Evolutionary conservation across 805 yeast species (phyloP).

Genomic region (Monosporozyma yasuniensis): DNA sequence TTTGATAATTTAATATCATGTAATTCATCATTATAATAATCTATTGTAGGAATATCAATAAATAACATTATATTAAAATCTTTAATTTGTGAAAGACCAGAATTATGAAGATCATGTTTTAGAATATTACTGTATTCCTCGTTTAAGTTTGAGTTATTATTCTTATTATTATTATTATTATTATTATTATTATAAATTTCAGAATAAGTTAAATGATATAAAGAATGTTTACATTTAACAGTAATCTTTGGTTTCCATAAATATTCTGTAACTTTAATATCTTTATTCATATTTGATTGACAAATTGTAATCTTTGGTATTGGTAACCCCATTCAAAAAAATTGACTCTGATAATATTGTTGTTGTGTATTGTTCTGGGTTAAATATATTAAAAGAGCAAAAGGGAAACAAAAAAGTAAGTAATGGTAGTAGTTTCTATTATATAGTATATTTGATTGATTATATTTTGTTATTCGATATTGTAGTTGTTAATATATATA

Average conservation of each 20-base stretch:
- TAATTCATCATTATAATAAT: constrained; percentile 28
- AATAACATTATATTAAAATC: constrained; percentile 18
- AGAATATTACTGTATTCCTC: not conserved
- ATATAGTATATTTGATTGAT: too few species aligned
- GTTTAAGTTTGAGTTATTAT: not conserved
- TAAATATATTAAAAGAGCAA: too few species aligned
- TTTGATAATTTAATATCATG: constrained; percentile 20
- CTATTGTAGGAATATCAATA: constrained; percentile 30
- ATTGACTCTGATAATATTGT: too few species aligned
- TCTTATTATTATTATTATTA: not conserved
- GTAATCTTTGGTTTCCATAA: constrained; percentile 18
- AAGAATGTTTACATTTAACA: constrained; percentile 22
- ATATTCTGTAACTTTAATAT: not conserved
- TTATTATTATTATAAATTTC: constrained; percentile 13
- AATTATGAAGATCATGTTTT: not conserved
- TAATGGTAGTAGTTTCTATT: too few species aligned
- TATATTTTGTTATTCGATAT: too few species aligned
- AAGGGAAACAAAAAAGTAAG: too few species aligned
- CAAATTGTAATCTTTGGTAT: not conserved
- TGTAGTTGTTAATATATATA: too few species aligned
- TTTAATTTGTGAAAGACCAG: not conserved
- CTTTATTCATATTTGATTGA: not conserved
- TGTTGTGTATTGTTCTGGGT: too few species aligned
- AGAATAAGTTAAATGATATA: constrained; percentile 24
- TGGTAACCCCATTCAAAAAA: not conserved